Evolutionary conservation across 1,139 yeast species (phyloP), one percentile per base, ranked within the genome.

Genomic region (Blastobotrys raffinosifermentans): DNA sequence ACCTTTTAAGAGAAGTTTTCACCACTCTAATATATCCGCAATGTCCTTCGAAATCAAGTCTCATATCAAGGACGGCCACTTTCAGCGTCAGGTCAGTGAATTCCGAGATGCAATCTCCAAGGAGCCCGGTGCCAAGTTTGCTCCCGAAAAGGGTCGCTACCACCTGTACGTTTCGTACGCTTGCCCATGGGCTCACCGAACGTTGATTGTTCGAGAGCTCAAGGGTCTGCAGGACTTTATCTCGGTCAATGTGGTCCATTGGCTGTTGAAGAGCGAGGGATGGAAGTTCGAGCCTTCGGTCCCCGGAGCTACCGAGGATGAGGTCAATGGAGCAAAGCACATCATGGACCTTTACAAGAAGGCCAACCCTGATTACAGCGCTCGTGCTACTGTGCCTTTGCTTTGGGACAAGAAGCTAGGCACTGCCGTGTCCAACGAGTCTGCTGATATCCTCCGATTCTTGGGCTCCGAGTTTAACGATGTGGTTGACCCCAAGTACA

Each of bases 121-220:
- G 16, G 73, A 73, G 34, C 73, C 79, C 1, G 79, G 79, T 9
- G 72, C 82, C 31, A 63, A 70, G 44, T 81, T 78, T 54, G 67
- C 78, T 13, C 83, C 96, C 0, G 96, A 85, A 54, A 71, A 73
- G 35, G 76, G 75, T 44, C 72, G 97, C 52, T 89, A 89, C 59
- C 96, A 89, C 63, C 72, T 89, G 43, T 89, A 85, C 53, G 94
- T 87, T 15, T 80, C 93, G 1, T 66, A 69, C 37, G 96, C 96
- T 1, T 89, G 97, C 63, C 97, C 97, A 3, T 89, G 96, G 86
- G 97, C 97, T 1, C 95, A 86, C 57, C 73, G 97, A 46, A 77
- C 93, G 0, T 67, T 89, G 48, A 80, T 87, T 41, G 71, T 81
- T 5, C 67, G 96, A 37, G 63, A 71, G n/a, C 69, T 89, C 48